These are phyloP conservation scores for Yamadazyma endophytica DNA, from an alignment of 805 yeast genomes.

Conservation along the genomic window DNA sequence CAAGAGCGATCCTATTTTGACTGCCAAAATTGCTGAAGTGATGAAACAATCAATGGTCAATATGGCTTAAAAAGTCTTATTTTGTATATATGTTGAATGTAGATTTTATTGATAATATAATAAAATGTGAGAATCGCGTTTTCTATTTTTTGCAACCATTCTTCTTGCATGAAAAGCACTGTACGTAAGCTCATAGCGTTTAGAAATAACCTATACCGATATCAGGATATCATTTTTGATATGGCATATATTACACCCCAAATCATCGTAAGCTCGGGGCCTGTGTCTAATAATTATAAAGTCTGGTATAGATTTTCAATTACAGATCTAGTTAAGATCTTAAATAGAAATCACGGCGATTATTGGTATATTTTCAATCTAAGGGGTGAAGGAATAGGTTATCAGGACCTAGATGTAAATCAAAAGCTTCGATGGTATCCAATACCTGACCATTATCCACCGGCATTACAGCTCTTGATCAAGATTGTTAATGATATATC, in stretches of 20 bases:
- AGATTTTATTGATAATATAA: background rate
- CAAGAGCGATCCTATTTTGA: slow-evolving; percentile 62
- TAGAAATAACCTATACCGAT: slow-evolving; percentile 15
- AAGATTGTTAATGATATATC: slow-evolving; percentile 43
- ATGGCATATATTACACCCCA: slow-evolving; percentile 62
- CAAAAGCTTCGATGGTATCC: slow-evolving; percentile 43
- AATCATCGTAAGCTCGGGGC: slow-evolving; percentile 74
- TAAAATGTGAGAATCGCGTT: background rate
- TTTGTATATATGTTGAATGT: slow-evolving; percentile 7
- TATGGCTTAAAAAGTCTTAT: too few relatives aligned
- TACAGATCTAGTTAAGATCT: slow-evolving; percentile 44
- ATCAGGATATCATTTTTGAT: slow-evolving; percentile 40
- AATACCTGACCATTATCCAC: slow-evolving; percentile 75
- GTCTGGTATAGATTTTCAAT: slow-evolving; percentile 51
- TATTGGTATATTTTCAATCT: slow-evolving; percentile 77
- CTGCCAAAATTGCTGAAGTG: slow-evolving; percentile 59
- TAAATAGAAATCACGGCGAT: slow-evolving; percentile 43
- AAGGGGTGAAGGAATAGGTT: slow-evolving; percentile 51
- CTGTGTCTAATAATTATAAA: slow-evolving; percentile 45
- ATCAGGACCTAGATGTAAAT: slow-evolving; percentile 34
- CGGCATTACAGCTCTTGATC: slow-evolving; percentile 54
- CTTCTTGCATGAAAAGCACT: slow-evolving; percentile 3
- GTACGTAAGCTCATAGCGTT: slow-evolving; percentile 5
- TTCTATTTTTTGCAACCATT: background rate
- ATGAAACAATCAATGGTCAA: slow-evolving; percentile 31